Conservation (phyloP, 1,284 basidiomycete genomes). For the Puccinia polysora region DNA sequence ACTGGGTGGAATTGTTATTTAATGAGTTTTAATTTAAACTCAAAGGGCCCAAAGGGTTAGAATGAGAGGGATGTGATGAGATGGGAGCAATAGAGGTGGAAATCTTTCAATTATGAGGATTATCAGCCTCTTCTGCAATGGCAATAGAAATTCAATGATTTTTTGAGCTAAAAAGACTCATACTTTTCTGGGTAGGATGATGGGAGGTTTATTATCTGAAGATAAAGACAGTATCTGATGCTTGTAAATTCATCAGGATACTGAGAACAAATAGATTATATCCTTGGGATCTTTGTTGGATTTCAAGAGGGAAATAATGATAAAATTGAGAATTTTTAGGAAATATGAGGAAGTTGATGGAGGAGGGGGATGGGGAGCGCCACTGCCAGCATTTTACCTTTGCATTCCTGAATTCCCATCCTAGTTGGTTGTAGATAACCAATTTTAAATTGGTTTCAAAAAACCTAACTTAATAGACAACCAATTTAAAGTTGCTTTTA, state of each 20-base stretch:
- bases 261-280: constrained; percentile 65
- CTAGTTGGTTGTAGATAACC: no score
- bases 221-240: constrained; percentile 81
- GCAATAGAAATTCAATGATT: constrained; percentile 44
- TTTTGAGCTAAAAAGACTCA: constrained; percentile 41
- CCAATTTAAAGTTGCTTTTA: no score
- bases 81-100: not conserved
- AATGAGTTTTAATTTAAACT: not conserved
- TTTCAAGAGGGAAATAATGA: no score
- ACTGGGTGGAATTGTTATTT: constrained; percentile 39
- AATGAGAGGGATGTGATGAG: constrained; percentile 42
- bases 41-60: constrained; percentile 55
- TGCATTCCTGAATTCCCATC: no score
- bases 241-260: constrained; percentile 66
- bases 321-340: no score
- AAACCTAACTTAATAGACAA: no score
- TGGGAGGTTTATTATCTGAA: constrained; percentile 56
- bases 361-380: no score
- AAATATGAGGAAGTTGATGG: no score
- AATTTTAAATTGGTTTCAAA: no score
- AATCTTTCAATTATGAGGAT: constrained; percentile 23
- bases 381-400: no score
- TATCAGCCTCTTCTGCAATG: constrained; percentile 47
- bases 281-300: constrained; percentile 82
- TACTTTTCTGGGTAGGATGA: constrained; percentile 42